Conservation (phyloP, 2,329 filamentous ascomycete species). For the Falciphora oryzae region DNA sequence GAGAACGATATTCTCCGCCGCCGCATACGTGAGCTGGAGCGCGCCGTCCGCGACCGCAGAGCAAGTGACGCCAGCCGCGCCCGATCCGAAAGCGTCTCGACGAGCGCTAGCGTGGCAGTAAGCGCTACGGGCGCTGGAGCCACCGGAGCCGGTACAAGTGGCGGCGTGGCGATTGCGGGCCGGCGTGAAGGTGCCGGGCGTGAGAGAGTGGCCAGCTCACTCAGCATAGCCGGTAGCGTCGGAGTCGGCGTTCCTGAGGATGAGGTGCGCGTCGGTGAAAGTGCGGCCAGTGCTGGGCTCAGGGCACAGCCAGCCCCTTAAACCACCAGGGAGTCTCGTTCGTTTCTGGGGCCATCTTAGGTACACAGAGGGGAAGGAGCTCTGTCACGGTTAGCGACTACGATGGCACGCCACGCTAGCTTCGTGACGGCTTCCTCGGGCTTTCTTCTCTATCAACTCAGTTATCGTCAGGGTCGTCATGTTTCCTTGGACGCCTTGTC, state of each 20-base stretch:
- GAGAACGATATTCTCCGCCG: conserved; percentile 60
- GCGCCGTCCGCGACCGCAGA: conserved; percentile 42
- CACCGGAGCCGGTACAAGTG: conserved; percentile 25
- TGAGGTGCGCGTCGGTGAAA: conserved; percentile 56
- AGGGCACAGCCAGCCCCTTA: conserved; percentile 8
- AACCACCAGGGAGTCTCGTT: too few relatives aligned
- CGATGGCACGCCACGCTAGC: too few relatives aligned
- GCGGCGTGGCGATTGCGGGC: conserved; percentile 40
- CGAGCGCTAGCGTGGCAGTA: conserved; percentile 42
- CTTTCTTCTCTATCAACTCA: too few relatives aligned
- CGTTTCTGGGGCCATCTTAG: too few relatives aligned
- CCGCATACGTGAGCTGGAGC: conserved; percentile 57
- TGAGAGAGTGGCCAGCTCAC: conserved; percentile 38
- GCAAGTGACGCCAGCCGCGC: conserved; percentile 40
- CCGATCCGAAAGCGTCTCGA: conserved; percentile 47
- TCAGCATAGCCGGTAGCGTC: conserved; percentile 38
- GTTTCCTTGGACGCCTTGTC: too few relatives aligned
- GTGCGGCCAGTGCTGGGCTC: conserved; percentile 46
- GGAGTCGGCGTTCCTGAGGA: conserved; percentile 54
- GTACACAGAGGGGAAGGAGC: too few relatives aligned
- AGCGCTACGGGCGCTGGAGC: conserved; percentile 20
- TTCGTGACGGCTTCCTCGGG: too few relatives aligned
- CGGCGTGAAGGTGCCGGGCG: conserved; percentile 31
- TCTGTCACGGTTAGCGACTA: too few relatives aligned
- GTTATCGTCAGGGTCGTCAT: too few relatives aligned